These are phyloP conservation scores for Schizonepeta tenuifolia DNA, from an alignment of 257 asterid species.

Conservation along the genomic window DNA sequence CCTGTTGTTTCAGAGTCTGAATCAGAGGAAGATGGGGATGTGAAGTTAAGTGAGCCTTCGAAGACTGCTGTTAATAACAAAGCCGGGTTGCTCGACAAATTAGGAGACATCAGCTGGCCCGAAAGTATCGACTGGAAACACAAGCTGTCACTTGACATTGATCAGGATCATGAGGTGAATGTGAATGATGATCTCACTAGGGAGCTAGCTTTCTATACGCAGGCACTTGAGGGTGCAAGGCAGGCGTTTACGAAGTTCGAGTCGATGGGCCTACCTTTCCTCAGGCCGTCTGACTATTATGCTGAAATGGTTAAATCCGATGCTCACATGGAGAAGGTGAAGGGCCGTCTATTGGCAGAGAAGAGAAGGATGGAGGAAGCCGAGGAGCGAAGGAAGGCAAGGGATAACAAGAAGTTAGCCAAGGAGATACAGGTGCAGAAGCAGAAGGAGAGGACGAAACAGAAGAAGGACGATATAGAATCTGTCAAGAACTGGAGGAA, in stretches of 20 bases:
- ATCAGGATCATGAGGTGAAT: conserved; percentile 68
- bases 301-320: conserved; percentile 96
- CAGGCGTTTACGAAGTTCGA: conserved; percentile 66
- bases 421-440: conserved; percentile 84
- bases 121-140: conserved; percentile 72
- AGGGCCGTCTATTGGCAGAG: conserved; percentile 81
- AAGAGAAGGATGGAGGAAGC: conserved; percentile 79
- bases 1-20: conserved; percentile 64
- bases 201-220: conserved; percentile 84
- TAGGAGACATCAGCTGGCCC: conserved; percentile 79
- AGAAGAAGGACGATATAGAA: conserved; percentile 89
- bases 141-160: conserved; percentile 63
- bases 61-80: conserved; percentile 67
- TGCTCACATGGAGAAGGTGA: conserved; percentile 87
- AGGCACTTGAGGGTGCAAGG: conserved; percentile 83
- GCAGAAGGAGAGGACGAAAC: conserved; percentile 76
- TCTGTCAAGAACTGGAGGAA: conserved; percentile 96
- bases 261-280: conserved; percentile 59
- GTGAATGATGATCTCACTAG: conserved; percentile 82
- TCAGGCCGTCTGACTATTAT: conserved; percentile 85
- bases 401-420: conserved; percentile 88
- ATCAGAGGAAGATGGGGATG: conserved; percentile 57
- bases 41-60: conserved; percentile 72
- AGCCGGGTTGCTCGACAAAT: conserved; percentile 77
- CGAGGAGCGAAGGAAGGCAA: conserved; percentile 83